Base-by-base conservation (phyloP, 1,284 basidiomycete species). In the Cryptococcus jaspeensis region DNA sequence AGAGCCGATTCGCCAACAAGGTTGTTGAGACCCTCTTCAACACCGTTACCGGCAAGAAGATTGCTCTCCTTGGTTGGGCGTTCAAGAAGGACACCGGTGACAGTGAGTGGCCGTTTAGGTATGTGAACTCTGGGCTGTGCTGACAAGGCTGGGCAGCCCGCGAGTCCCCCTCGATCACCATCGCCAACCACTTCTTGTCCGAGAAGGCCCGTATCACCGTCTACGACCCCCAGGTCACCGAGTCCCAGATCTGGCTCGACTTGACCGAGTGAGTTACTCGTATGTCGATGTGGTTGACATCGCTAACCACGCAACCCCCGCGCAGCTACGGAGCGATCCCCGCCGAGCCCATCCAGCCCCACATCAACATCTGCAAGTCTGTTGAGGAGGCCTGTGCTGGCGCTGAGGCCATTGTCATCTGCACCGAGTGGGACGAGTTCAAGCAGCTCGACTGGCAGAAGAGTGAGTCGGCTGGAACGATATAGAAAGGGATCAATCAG, bases 51-150 rank as follows among this genome's bases (percentile, higher is more conserved):
- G 77, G 77, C 72, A 84, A 99, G 90, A 87, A 87, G 73, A 93
- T 99, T 70, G 91, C 95, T 45, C 88, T 99, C 45, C 87, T 99
- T 50, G 96, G 95, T 18, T 77, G 75, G 72, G 91, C 91, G 6
- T 94, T 93, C 85, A 94, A 94, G 82, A 92, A 92, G 48, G 92
- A 96, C 78, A 97, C 93, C 22, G 93, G 93, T 63, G 93, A 97
- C 78, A 96, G 69, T 70, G 56, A 62, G 69, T 60, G n/a, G n/a
- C n/a, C 38, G 9, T 22, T n/a, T 18, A 15, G 2, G 4, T 8
- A 20, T 41, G 16, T 53, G 44, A 54, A 12, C 11, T 25, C 15
- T 44, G 15, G 37, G 22, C 38, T 11, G 1, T 49, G 38, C 43
- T 32, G 16, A 50, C 48, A 40, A 55, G 58, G 16, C 53, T 32